Evolutionary conservation across 148 eudicot species (phyloP).

Genomic region (Rhododendron mucronatum): DNA sequence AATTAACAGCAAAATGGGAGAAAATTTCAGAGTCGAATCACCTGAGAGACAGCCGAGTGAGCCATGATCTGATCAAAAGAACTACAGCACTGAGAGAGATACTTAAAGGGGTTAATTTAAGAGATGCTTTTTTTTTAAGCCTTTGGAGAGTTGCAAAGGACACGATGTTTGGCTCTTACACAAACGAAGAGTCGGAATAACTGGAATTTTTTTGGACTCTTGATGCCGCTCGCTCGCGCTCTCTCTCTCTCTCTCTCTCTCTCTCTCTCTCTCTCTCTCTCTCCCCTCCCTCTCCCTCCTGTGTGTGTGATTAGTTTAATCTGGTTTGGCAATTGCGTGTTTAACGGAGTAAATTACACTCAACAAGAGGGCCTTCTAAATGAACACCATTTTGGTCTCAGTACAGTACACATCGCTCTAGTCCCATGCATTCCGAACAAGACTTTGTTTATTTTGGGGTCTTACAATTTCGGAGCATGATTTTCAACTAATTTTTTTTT

Average conservation of each 20-base stretch:
- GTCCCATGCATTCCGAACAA: too few relatives aligned
- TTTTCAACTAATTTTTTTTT: too few relatives aligned
- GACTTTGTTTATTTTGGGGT: too few relatives aligned
- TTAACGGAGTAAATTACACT: not conserved
- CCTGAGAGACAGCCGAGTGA: conserved; percentile 47
- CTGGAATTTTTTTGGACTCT: not conserved
- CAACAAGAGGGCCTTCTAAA: not conserved
- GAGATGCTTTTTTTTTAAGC: not conserved
- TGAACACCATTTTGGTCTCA: not conserved
- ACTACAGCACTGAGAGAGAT: not conserved
- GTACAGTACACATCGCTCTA: not conserved
- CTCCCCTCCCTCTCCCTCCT: not conserved
- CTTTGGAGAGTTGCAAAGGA: conserved; percentile 1
- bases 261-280: not conserved
- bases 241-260: not conserved
- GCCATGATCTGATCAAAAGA: conserved; percentile 33
- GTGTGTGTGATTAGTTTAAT: not conserved
- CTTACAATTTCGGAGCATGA: too few relatives aligned
- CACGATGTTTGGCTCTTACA: not conserved
- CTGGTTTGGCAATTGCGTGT: not conserved
- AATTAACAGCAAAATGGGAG: not conserved
- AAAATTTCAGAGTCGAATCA: not conserved
- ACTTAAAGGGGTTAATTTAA: not conserved
- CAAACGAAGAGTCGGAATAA: not conserved
- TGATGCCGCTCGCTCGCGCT: not conserved